A percentile compares a stretch with the other conserved stretches of the same genome.
phyloP scores from a whole-genome alignment of 2,329 filamentous ascomycete genomes.

The Phoma herbarum region DNA sequence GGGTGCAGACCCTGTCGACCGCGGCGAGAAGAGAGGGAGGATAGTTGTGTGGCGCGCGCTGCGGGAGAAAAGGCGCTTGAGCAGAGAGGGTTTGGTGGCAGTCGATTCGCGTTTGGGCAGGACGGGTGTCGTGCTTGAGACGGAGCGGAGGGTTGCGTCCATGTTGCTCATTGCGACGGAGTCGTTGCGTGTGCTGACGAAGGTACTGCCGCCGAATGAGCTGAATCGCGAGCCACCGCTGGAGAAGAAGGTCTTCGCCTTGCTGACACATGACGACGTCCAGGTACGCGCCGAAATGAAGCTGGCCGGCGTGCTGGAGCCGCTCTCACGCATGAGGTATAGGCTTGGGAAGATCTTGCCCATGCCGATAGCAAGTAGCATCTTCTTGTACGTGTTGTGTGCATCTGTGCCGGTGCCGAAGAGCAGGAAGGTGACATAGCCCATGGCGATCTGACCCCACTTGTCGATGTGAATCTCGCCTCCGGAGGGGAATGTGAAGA shows the following conservation, averaged over 20 bases:
- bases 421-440: slow-evolving; percentile 67
- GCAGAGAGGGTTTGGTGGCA: slow-evolving; percentile 20
- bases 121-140: slow-evolving; percentile 24
- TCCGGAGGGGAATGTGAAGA: slow-evolving; percentile 58
- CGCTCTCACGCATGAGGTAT: slow-evolving; percentile 29
- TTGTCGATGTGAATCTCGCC: slow-evolving; percentile 62
- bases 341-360: slow-evolving; percentile 45
- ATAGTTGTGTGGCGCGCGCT: slow-evolving; percentile 12
- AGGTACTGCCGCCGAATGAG: slow-evolving; percentile 28
- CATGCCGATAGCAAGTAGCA: slow-evolving; percentile 36
- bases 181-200: slow-evolving; percentile 18
- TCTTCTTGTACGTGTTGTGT: slow-evolving; percentile 40
- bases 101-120: background rate
- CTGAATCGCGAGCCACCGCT: slow-evolving; percentile 13
- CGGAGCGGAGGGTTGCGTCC: slow-evolving; percentile 10
- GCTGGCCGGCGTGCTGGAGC: slow-evolving; percentile 25
- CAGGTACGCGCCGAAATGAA: slow-evolving; percentile 30
- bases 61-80: slow-evolving; percentile 33
- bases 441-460: slow-evolving; percentile 65
- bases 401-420: slow-evolving; percentile 72
- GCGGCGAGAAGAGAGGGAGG: slow-evolving; percentile 33
- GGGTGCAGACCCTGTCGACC: background rate
- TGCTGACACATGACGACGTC: slow-evolving; percentile 29
- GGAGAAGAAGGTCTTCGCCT: slow-evolving; percentile 39
- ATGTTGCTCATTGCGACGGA: slow-evolving; percentile 22